Percentiles rank a stretch among this genome's conserved stretches.
Evolutionary conservation across 371 early-diverging fungal species (phyloP).

Genomic region (Mortierella polycephala): DNA sequence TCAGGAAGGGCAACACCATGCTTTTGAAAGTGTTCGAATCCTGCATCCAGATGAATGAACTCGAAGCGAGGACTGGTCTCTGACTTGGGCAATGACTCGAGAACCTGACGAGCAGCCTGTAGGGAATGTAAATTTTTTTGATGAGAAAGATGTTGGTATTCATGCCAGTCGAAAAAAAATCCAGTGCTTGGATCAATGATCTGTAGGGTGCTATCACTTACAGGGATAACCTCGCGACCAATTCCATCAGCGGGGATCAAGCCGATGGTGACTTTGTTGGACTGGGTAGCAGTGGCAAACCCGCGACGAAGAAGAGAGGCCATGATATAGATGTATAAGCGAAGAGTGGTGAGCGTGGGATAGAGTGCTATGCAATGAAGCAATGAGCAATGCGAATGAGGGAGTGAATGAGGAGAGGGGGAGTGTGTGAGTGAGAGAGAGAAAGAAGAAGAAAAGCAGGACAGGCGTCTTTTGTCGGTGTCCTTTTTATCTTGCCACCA

Average conservation of each 20-base stretch:
- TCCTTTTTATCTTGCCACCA: no score
- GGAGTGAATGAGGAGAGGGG: no score
- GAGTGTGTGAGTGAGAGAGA: no score
- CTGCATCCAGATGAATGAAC: constrained; percentile 90
- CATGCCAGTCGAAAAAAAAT: not conserved
- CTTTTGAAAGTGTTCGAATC: constrained; percentile 94
- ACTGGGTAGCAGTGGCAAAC: constrained; percentile 58
- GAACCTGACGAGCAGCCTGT: constrained; percentile 89
- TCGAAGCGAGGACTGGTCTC: constrained; percentile 70
- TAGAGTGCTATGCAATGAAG: no score
- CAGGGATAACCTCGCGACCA: constrained; percentile 91
- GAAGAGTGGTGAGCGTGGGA: not conserved
- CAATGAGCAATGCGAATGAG: no score
- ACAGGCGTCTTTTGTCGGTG: no score
- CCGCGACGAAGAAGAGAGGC: constrained; percentile 62
- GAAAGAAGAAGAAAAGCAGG: no score
- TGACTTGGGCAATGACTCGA: constrained; percentile 74
- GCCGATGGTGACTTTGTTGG: constrained; percentile 81
- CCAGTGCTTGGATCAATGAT: not conserved
- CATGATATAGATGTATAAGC: constrained; percentile 14
- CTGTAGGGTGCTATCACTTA: constrained; percentile 24
- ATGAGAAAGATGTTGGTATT: constrained; percentile 8
- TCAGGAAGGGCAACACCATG: constrained; percentile 91
- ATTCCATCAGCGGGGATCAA: constrained; percentile 97
- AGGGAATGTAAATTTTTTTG: not conserved